Base-by-base conservation (phyloP, 495 filamentous ascomycete species). In the Sphaerosporella brunnea region DNA sequence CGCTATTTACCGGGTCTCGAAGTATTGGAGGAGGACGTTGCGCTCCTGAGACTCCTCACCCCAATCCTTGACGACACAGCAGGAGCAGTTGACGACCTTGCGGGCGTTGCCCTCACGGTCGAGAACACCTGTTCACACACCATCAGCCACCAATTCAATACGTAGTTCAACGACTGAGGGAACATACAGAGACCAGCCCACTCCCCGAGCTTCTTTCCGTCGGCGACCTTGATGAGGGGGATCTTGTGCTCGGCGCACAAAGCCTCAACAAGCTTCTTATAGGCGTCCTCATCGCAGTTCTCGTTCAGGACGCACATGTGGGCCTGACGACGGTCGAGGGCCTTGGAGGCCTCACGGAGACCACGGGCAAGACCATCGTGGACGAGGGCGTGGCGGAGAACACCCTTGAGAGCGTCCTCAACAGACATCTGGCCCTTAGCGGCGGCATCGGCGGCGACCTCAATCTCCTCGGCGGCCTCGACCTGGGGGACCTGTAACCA, bases 31-130 rank as follows among this genome's bases (percentile, higher is more conserved):
- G 66, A 96, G 81, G 68, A 96, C 82, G 60, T 82, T 80, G 60
- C 90, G 84, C 76, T 96, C 90, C 69, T 92, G 85, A 58, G 82
- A 88, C 74, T 95, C 90, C 75, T 95, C 88, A 74, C 90, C 90
- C 90, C 90, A 97, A 66, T 97, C 86, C 72, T 84, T 82, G 54
- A 97, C 90, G 45, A 96, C 90, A 60, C 95, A 90, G 73, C 90
- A 95, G 62, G 88, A 95, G 82, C 90, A 97, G 78, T 97, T 97
- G 68, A 97, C 90, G 54, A 97, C 92, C 77, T 97, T 97, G 68
- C 90, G 81, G 52, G 90, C 84, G 68, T 96, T 97, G 64, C 90
- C 90, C 72, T 97, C 90, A 64, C 90, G 86, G 71, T 97, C 90
- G 63, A 97, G 78, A 60, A 92, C 85, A 69, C 88, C 88, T 96